Conservation (phyloP, 805 yeast genomes). For the Metschnikowia santaceciliae region DNA sequence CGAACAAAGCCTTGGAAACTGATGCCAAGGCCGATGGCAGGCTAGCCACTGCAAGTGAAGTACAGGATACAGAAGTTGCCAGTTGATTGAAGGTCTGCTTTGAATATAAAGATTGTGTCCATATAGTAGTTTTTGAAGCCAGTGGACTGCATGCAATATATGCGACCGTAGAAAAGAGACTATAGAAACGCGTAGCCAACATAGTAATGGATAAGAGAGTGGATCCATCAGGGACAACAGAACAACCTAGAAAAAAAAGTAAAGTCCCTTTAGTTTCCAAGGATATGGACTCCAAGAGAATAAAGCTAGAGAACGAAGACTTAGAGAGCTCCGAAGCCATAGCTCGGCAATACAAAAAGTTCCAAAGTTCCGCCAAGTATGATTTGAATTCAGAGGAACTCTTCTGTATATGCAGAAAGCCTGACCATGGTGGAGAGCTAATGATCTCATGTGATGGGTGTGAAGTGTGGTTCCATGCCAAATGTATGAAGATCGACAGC, state of each 20-base stretch:
- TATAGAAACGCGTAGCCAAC: neutral
- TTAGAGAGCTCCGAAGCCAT: slow-evolving; percentile 29
- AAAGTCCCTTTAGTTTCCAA: slow-evolving; percentile 12
- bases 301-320: slow-evolving; percentile 14
- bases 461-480: slow-evolving; percentile 92
- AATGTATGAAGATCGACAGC: slow-evolving; percentile 60
- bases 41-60: neutral
- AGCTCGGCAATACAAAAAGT: slow-evolving; percentile 36
- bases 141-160: neutral
- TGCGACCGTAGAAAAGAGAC: neutral
- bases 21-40: neutral
- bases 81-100: neutral
- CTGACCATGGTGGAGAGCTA: slow-evolving; percentile 69
- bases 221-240: neutral
- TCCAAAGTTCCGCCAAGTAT: slow-evolving; percentile 35
- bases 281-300: slow-evolving; percentile 11
- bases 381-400: slow-evolving; percentile 56
- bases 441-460: slow-evolving; percentile 97
- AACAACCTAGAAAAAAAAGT: slow-evolving; percentile 10
- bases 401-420: slow-evolving; percentile 72
- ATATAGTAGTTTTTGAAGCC: neutral
- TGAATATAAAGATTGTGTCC: neutral
- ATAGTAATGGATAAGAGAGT: neutral
- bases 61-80: slow-evolving; percentile 1
- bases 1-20: neutral